Percentiles rank a stretch among this genome's conserved stretches.
Evolutionary conservation across 495 filamentous ascomycete species (phyloP).

Genomic region (Neurospora sp.): DNA sequence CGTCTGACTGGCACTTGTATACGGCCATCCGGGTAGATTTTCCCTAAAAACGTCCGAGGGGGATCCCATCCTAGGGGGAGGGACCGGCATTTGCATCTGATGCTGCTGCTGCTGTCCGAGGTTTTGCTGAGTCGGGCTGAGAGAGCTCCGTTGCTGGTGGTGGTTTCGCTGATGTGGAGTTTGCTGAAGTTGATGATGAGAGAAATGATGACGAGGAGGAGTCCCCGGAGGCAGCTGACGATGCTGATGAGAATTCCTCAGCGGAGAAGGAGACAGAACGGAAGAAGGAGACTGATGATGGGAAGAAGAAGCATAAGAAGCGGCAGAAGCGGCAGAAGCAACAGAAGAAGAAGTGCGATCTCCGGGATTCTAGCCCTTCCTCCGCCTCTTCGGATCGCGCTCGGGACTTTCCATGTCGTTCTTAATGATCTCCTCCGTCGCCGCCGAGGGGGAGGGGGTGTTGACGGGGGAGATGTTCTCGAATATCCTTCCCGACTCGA

Average conservation of each 20-base stretch:
- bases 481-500: constrained; percentile 19
- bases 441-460: constrained; percentile 32
- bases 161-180: neutral
- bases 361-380: constrained; percentile 14
- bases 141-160: neutral
- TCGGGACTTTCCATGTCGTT: constrained; percentile 30
- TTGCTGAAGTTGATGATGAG: neutral
- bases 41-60: neutral
- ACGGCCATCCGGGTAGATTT: neutral
- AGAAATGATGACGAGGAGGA: neutral
- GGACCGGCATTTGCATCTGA: neutral
- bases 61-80: neutral
- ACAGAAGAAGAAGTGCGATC: neutral
- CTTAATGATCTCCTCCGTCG: constrained; percentile 35
- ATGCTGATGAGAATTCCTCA: neutral
- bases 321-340: neutral
- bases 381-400: constrained; percentile 29
- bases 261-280: neutral
- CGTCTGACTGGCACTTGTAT: neutral
- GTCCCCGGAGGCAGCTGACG: neutral
- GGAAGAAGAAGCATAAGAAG: neutral
- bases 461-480: constrained; percentile 25
- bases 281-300: neutral
- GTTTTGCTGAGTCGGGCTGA: too few relatives aligned
- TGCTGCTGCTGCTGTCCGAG: too few relatives aligned